phyloP scores from a whole-genome alignment of 2,329 filamentous ascomycete species.

The Escovopsis sp. region DNA sequence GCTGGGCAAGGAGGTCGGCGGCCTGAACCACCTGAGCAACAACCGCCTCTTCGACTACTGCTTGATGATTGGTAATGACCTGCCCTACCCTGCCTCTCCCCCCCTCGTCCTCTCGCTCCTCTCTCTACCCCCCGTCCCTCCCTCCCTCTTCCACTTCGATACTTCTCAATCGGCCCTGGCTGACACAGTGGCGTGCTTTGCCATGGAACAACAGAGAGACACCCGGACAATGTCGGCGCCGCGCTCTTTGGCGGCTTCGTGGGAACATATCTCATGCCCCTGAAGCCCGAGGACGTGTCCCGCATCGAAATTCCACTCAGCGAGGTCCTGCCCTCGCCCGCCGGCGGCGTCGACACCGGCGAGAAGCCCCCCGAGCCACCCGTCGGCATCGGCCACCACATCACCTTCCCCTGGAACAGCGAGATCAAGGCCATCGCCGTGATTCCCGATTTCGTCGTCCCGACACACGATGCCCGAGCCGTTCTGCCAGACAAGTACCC shows the following conservation, averaged over 20 bases:
- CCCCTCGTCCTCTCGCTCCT: too few species aligned
- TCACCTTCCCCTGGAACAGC: slow-evolving; percentile 84
- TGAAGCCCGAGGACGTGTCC: slow-evolving; percentile 76
- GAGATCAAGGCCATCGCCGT: slow-evolving; percentile 96
- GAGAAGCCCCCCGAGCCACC: slow-evolving; percentile 79
- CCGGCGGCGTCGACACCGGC: slow-evolving; percentile 83
- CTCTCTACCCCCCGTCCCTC: too few species aligned
- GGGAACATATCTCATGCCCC: slow-evolving; percentile 86
- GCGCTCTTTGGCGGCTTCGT: slow-evolving; percentile 94
- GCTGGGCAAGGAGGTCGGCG: slow-evolving; percentile 77
- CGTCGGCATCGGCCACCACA: slow-evolving; percentile 83
- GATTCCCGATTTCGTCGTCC: slow-evolving; percentile 88
- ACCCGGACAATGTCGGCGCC: slow-evolving; percentile 89
- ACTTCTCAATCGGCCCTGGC: neutral
- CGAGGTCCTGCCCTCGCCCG: slow-evolving; percentile 81
- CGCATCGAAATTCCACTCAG: slow-evolving; percentile 87
- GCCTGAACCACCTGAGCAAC: slow-evolving; percentile 56
- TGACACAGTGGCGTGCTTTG: slow-evolving; percentile 3
- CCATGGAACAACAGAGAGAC: slow-evolving; percentile 42
- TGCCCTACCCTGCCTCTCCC: neutral
- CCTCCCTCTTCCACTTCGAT: too few species aligned
- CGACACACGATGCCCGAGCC: slow-evolving; percentile 79
- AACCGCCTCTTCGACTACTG: slow-evolving; percentile 88
- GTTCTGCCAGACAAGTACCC: slow-evolving; percentile 72
- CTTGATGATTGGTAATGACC: slow-evolving; percentile 73